Evolutionary conservation across 2,329 filamentous ascomycete species (phyloP), one percentile per base, ranked within the genome.

Genomic region (Chrysoporthe austroafricana): DNA sequence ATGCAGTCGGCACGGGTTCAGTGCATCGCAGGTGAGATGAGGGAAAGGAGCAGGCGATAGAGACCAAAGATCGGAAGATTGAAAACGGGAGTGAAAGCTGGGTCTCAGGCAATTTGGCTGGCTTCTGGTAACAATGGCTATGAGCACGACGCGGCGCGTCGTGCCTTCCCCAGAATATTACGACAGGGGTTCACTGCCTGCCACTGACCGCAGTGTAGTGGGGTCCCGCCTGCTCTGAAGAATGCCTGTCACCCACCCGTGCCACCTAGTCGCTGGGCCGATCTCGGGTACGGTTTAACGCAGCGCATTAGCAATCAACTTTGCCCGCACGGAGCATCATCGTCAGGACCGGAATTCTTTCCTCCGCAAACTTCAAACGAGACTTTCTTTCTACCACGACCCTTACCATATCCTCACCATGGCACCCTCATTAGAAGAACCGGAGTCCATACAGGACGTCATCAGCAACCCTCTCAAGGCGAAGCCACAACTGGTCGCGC

Each of bases 401-500:
- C 9, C 59, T 42, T n/a, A 8, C 18, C 36, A 18, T 46, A 34
- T 21, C 14, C 14, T 56, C 52, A 75, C 66, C 57, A 97, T 97
- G 93, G 90, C 93, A 64, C 93, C 93, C 21, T 93, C 91, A 34
- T 82, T 97, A 57, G 91, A 96, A 81, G 88, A 90, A 74, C 86
- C 90, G 62, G 85, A 86, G 64, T 77, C 85, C 50, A 84, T 90
- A 63, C 84, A 90, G 70, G 90, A 93, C 68, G 90, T 94, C 70
- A 83, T 97, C 72, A 83, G 88, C 72, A 90, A 92, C 75, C 91
- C 92, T 8, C 83, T 94, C 66, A 94, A 94, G 78, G 84, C 87
- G 66, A 90, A 92, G 63, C 94, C 95, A 1, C 86, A 93, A 71
- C 91, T 99, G 64, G 92, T 98, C 71, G 96, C 96, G 26, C 95